phyloP scores from a whole-genome alignment of 2,329 filamentous ascomycete genomes.

The Trichophyton mentagrophytes region DNA sequence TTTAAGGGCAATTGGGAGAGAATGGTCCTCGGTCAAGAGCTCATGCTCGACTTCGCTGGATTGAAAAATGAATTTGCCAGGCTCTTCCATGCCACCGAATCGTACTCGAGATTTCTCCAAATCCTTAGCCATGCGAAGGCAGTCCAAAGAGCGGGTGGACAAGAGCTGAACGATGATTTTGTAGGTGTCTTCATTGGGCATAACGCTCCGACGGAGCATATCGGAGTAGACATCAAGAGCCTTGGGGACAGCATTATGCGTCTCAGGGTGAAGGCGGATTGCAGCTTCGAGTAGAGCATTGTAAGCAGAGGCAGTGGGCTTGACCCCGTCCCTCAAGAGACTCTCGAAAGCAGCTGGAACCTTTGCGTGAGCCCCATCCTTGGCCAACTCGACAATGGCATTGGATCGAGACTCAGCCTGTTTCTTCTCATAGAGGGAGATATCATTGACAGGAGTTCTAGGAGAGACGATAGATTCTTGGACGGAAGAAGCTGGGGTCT shows the following conservation, averaged over 20 bases:
- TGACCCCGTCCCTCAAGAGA: slow-evolving; percentile 70
- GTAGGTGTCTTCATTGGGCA: slow-evolving; percentile 75
- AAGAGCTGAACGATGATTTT: slow-evolving; percentile 74
- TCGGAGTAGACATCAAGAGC: slow-evolving; percentile 91
- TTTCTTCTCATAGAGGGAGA: slow-evolving; percentile 33
- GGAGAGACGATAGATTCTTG: slow-evolving; percentile 34
- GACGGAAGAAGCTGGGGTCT: slow-evolving; percentile 14
- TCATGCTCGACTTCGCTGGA: slow-evolving; percentile 80
- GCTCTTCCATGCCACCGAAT: slow-evolving; percentile 73
- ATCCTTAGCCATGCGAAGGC: slow-evolving; percentile 55
- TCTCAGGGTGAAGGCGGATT: slow-evolving; percentile 65
- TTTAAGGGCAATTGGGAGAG: slow-evolving; percentile 70
- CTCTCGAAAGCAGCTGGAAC: slow-evolving; percentile 85
- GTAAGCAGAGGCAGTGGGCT: slow-evolving; percentile 75
- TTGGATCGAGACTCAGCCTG: slow-evolving; percentile 56
- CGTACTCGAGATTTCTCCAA: slow-evolving; percentile 73
- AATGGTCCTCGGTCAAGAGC: slow-evolving; percentile 76
- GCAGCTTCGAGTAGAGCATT: slow-evolving; percentile 78
- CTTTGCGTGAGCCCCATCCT: slow-evolving; percentile 63
- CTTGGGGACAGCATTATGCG: slow-evolving; percentile 75
- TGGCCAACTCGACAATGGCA: slow-evolving; percentile 62
- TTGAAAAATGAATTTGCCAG: slow-evolving; percentile 73
- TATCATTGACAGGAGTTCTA: slow-evolving; percentile 41
- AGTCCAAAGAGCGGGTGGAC: slow-evolving; percentile 66
- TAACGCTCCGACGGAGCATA: slow-evolving; percentile 77